Conservation (phyloP, 768 basidiomycete genomes). For the Leccinum variicolor region DNA sequence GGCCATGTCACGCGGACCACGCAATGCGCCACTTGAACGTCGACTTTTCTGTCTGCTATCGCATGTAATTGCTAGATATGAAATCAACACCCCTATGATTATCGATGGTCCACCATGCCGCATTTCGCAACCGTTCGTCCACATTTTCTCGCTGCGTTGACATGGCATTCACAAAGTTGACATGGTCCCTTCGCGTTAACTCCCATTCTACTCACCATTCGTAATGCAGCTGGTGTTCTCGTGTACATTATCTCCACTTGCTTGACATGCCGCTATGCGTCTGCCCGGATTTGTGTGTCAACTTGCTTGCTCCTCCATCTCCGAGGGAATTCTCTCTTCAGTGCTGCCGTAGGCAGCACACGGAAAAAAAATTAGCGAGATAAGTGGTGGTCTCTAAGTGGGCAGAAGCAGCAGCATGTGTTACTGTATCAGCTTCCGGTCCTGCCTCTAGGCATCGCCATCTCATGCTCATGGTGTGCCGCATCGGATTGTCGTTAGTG, state of each 20-base stretch:
- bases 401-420: slow-evolving; percentile 25
- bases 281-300: background rate
- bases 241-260: slow-evolving; percentile 5
- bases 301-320: slow-evolving; percentile 11
- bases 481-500: background rate
- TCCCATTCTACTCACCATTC: slow-evolving; percentile 4
- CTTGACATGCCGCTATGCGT: background rate
- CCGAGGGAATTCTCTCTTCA: slow-evolving; percentile 15
- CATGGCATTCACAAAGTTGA: slow-evolving; percentile 1
- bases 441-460: slow-evolving; percentile 24
- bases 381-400: slow-evolving; percentile 28
- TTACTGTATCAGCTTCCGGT: slow-evolving; percentile 19
- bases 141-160: slow-evolving; percentile 4
- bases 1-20: slow-evolving; percentile 8
- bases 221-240: slow-evolving; percentile 1
- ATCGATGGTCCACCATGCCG: slow-evolving; percentile 16
- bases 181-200: slow-evolving; percentile 5
- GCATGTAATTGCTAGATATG: slow-evolving; percentile 24
- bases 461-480: slow-evolving; percentile 13
- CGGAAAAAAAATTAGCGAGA: slow-evolving; percentile 20
- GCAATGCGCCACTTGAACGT: slow-evolving; percentile 7
- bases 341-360: slow-evolving; percentile 9
- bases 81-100: slow-evolving; percentile 25
- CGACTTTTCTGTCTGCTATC: slow-evolving; percentile 9
- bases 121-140: slow-evolving; percentile 10